These are phyloP conservation scores for Podospora australis DNA, from an alignment of 495 filamentous ascomycete genomes.

Conservation along the genomic window DNA sequence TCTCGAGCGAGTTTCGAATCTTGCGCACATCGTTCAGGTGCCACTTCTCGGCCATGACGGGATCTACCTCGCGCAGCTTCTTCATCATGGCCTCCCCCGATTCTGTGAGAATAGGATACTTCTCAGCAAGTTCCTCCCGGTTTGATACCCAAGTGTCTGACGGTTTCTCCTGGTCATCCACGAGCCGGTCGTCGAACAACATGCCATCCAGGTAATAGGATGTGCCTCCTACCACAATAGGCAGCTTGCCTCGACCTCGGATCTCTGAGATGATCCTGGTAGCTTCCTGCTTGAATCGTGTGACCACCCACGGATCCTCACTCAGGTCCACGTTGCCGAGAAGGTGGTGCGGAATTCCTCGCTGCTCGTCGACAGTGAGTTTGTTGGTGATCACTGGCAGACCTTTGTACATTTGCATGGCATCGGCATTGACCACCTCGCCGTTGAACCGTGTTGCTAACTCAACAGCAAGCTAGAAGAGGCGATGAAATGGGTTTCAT, in stretches of 20 bases:
- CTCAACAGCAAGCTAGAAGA: conserved; percentile 89
- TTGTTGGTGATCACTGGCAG: conserved; percentile 96
- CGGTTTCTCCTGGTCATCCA: conserved; percentile 39
- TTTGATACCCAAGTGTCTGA: conserved; percentile 18
- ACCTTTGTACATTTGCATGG: conserved; percentile 96
- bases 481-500: conserved; percentile 3
- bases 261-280: conserved; percentile 69
- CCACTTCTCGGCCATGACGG: conserved; percentile 83
- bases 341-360: conserved; percentile 83
- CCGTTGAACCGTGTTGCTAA: conserved; percentile 78
- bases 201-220: conserved; percentile 91
- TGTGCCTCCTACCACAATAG: conserved; percentile 89
- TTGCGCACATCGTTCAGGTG: conserved; percentile 89
- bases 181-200: conserved; percentile 63
- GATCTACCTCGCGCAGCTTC: conserved; percentile 73
- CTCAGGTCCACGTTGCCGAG: conserved; percentile 67
- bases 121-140: conserved; percentile 31
- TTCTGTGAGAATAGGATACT: conserved; percentile 66
- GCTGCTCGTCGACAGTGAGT: conserved; percentile 64
- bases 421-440: conserved; percentile 96
- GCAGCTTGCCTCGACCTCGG: conserved; percentile 64
- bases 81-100: conserved; percentile 63
- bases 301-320: conserved; percentile 76
- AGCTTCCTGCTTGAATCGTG: conserved; percentile 64
- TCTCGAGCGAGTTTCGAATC: conserved; percentile 82